These are phyloP conservation scores for Tuber brumale DNA, from an alignment of 495 filamentous ascomycete genomes.

Conservation along the genomic window DNA sequence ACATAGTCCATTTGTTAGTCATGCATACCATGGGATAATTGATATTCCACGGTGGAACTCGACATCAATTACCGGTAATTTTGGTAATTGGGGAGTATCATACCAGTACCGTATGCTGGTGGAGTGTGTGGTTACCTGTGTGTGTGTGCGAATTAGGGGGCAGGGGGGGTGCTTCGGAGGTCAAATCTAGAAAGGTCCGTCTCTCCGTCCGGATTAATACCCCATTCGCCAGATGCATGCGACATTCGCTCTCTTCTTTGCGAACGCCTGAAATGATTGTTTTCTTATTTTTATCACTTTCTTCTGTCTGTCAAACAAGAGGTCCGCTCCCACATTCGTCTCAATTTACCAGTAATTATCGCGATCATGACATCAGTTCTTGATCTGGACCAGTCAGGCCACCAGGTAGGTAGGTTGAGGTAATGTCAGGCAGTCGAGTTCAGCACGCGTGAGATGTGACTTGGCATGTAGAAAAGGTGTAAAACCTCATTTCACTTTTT, in stretches of 20 bases:
- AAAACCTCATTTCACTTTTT: neutral
- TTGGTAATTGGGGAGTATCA: neutral
- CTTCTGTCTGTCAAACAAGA: neutral
- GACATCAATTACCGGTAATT: neutral
- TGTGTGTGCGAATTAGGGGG: neutral
- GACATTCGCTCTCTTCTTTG: neutral
- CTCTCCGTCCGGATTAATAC: neutral
- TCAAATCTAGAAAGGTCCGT: neutral
- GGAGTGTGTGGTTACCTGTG: neutral
- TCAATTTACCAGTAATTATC: neutral
- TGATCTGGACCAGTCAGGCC: neutral
- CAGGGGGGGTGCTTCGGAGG: neutral
- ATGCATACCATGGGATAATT: neutral
- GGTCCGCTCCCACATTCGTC: neutral
- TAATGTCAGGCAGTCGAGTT: neutral
- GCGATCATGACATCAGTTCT: constrained; percentile 2
- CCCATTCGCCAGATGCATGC: neutral
- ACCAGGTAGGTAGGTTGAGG: neutral
- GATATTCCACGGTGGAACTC: neutral
- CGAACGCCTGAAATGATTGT: neutral
- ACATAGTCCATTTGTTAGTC: neutral
- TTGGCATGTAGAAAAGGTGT: neutral
- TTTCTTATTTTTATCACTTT: neutral
- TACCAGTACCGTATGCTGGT: neutral
- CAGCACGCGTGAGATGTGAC: neutral